Evolutionary conservation across 129 eudicot species (phyloP), one percentile per base, ranked within the genome.

Genomic region (Escallonia rubra): DNA sequence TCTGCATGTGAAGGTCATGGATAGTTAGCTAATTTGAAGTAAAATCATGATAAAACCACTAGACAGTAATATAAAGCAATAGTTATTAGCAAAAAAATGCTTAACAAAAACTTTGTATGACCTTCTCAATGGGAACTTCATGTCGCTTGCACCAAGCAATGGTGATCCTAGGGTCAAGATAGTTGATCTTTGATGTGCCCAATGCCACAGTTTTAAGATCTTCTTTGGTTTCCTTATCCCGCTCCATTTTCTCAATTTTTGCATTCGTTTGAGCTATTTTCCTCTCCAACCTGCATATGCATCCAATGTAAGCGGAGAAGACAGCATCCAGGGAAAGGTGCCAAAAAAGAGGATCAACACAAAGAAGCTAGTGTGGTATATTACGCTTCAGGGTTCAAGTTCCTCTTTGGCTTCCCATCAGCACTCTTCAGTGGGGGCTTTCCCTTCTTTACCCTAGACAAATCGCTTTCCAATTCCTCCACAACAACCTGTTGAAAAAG

Each of bases 71-170:
- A 23, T 23, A 23, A 23, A 23, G 34, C 34, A 23, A 23, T 23
- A 0, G 34, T 1, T 23, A 23, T 23, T 23, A 23, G 34, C 34
- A 23, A 23, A 23, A 23, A 23, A 23, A 23, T 23, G 34, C 34
- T 23, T 23, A 23, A 1, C 34, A 23, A 23, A 23, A 23, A 23
- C 34, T 23, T 23, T 3, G 11, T 53, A 12, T 72, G 64, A 91
- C 98, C 96, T 93, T 93, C 74, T 93, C 99, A 42, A 93, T 89
- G 44, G 96, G 99, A 66, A 93, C 99, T 79, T 93, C 99, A 7
- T 86, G 87, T 67, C 99, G 79, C 80, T 93, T 93, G 71, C 99
- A 93, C 98, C 98, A 93, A 3, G 98, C 98, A 40, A 93, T 96
- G 1, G 99, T 93, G 73, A 93, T 93, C 79, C 99, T 76, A 34